Base-by-base conservation (phyloP, 192 early-diverging fungal species). In the Backusella macrospora region DNA sequence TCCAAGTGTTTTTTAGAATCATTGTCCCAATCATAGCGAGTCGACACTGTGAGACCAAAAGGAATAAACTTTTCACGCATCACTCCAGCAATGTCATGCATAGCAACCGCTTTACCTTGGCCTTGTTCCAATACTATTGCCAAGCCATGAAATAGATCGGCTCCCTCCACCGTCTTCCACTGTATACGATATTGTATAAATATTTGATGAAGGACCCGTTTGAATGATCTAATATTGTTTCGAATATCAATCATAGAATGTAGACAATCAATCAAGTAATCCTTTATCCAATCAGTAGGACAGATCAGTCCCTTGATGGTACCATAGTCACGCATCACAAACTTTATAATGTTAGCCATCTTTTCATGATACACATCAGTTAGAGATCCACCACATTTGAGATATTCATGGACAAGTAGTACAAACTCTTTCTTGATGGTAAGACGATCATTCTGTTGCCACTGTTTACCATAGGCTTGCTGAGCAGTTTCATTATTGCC, bases 391-490 rank as follows among this genome's bases (percentile, higher is more conserved):
- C 80, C 79, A 18, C 73, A 65, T 37, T 82, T 71, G 15, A 75
- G 78, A 72, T 86, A 87, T 18, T 66, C 68, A 14, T 82, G 83
- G 0, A 87, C 71, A 16, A 89, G 73, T 18, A 76, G 73, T 8
- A 87, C 48, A 63, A 89, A 89, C 42, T 87, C 81, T 47, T 78
- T 82, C 62, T 89, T 89, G n/a, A 89, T 82, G 0, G 79, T 83
- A 10, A 87, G 73, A 12, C 84, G 81, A 68, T 89, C 86, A 21
- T 89, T 89, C 39, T 89, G 87, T 34, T 82, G 78, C 86, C 87
- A 87, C 8, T 82, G 80, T 65, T 87, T 89, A 14, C 87, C 87
- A n/a, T 76, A 72, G 0, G 73, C 70, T 12, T 76, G 78, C 39
- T 80, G 73, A 15, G 70, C 49, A 18, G 74, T 39, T 13, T 49